phyloP scores from a whole-genome alignment of 345 rosid genomes.

The Trapa bicornis region DNA sequence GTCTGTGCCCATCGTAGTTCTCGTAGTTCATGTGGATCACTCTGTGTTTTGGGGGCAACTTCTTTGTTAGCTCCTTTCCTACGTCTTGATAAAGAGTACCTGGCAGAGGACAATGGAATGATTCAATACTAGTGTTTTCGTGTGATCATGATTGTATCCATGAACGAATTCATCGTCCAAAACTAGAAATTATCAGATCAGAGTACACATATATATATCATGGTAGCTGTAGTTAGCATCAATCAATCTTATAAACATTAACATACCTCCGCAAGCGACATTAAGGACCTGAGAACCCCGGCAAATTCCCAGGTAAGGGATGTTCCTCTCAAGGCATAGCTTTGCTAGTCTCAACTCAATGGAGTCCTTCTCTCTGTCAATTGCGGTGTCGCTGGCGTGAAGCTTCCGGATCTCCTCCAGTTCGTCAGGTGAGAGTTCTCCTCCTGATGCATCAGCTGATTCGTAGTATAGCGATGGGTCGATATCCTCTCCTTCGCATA shows the following conservation, averaged over 20 bases:
- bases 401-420: conserved; percentile 53
- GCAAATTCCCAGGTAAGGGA: conserved; percentile 79
- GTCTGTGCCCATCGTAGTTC: conserved; percentile 70
- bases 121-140: not conserved
- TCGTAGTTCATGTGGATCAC: conserved; percentile 59
- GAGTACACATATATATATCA: not conserved
- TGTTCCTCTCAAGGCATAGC: conserved; percentile 71
- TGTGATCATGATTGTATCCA: too few relatives aligned
- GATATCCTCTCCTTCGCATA: conserved; percentile 86
- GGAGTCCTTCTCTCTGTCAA: conserved; percentile 69
- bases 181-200: not conserved
- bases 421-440: conserved; percentile 40
- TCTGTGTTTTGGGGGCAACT: conserved; percentile 16
- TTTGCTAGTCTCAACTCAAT: conserved; percentile 64
- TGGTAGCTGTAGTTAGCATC: not conserved
- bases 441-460: conserved; percentile 20
- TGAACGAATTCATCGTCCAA: too few relatives aligned
- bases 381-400: conserved; percentile 58
- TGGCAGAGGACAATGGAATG: not conserved
- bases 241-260: not conserved
- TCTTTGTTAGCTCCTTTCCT: conserved; percentile 39
- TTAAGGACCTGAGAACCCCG: conserved; percentile 75
- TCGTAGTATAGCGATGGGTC: conserved; percentile 61
- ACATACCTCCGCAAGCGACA: conserved; percentile 65
- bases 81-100: conserved; percentile 54